These are phyloP conservation scores for Nicotiana undulata DNA, from an alignment of 257 asterid genomes.

Conservation along the genomic window DNA sequence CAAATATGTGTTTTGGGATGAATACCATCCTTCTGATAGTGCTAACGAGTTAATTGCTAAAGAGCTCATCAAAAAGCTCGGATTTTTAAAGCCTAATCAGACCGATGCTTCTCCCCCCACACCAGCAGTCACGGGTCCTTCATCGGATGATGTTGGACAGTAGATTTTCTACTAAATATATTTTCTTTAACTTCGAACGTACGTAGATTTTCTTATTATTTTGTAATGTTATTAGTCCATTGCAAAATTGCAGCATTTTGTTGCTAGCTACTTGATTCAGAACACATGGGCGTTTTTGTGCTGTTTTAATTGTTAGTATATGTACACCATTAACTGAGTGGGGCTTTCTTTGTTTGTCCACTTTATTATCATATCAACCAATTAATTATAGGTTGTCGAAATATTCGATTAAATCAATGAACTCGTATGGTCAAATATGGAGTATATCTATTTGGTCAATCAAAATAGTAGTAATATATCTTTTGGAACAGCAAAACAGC, in stretches of 20 bases:
- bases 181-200: neutral
- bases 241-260: neutral
- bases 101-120: conserved; percentile 31
- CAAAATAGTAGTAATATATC: neutral
- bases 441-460: no score
- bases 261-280: neutral
- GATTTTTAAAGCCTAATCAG: conserved; percentile 26
- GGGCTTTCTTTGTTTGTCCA: neutral
- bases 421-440: neutral
- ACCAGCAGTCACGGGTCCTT: conserved; percentile 41
- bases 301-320: no score
- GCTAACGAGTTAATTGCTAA: conserved; percentile 68
- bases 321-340: neutral
- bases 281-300: neutral
- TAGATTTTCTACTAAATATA: neutral
- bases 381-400: neutral
- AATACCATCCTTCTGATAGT: conserved; percentile 75
- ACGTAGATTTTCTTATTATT: neutral
- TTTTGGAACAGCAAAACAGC: neutral
- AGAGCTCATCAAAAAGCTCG: conserved; percentile 58
- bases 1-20: conserved; percentile 94
- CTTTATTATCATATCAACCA: neutral
- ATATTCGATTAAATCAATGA: no score
- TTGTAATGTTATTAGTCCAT: neutral
- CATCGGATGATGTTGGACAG: conserved; percentile 16